These are phyloP conservation scores for Corylus heterophylla DNA, from an alignment of 306 rosid species.

Conservation along the genomic window DNA sequence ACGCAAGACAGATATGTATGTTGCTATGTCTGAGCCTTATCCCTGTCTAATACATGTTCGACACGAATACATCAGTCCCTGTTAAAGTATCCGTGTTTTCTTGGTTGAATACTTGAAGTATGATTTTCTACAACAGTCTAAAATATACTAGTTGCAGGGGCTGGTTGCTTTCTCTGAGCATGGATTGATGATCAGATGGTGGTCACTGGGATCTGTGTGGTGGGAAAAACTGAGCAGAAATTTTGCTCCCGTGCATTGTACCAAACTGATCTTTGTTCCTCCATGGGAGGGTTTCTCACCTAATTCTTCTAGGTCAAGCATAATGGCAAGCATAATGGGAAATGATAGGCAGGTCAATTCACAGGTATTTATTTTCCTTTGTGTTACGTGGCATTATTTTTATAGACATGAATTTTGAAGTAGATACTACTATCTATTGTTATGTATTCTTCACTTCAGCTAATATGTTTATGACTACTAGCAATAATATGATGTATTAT, in stretches of 20 bases:
- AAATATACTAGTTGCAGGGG: slow-evolving; percentile 55
- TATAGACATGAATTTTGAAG: not conserved
- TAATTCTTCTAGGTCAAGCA: slow-evolving; percentile 89
- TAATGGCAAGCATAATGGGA: slow-evolving; percentile 79
- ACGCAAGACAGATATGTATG: not conserved
- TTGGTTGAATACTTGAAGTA: not conserved
- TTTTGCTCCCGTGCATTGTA: slow-evolving; percentile 87
- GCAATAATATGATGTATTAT: not conserved
- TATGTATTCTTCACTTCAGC: not conserved
- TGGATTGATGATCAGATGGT: slow-evolving; percentile 97
- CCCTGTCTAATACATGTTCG: not conserved
- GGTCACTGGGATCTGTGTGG: slow-evolving; percentile 96
- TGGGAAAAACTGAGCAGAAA: slow-evolving; percentile 95
- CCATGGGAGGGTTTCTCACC: slow-evolving; percentile 99
- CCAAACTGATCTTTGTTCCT: slow-evolving; percentile 87
- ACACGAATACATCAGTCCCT: not conserved
- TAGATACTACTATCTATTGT: not conserved
- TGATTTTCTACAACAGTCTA: slow-evolving; percentile 6
- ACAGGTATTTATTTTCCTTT: slow-evolving; percentile 49
- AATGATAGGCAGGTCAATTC: slow-evolving; percentile 42
- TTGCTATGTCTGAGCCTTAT: not conserved
- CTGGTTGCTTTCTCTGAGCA: slow-evolving; percentile 92
- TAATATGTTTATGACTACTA: not conserved
- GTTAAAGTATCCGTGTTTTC: not conserved
- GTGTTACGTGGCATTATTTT: slow-evolving; percentile 14